These are phyloP conservation scores for Leccinellum albellum DNA, from an alignment of 768 basidiomycete species.

Conservation along the genomic window DNA sequence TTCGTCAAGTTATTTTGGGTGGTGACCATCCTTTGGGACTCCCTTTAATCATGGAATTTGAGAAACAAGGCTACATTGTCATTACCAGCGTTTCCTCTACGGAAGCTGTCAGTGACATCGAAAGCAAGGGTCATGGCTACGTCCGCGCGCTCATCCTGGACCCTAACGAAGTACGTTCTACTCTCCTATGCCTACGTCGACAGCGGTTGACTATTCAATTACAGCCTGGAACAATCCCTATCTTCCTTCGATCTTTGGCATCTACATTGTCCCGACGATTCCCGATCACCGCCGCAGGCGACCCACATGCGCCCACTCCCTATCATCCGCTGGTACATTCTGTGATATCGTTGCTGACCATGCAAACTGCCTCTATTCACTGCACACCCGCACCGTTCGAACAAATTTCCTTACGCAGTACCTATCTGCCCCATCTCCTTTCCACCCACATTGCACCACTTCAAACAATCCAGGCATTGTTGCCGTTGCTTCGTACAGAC, in stretches of 20 bases:
- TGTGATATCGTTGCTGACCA: constrained; percentile 70
- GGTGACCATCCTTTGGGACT: constrained; percentile 71
- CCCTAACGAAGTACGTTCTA: constrained; percentile 58
- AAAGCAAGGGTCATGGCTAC: constrained; percentile 66
- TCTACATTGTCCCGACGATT: constrained; percentile 80
- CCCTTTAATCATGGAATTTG: constrained; percentile 70
- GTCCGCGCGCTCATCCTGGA: constrained; percentile 80
- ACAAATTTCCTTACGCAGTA: constrained; percentile 56
- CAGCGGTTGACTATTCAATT: constrained; percentile 5
- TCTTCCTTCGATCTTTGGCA: constrained; percentile 77
- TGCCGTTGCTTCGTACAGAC: constrained; percentile 73
- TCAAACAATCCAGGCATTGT: constrained; percentile 68
- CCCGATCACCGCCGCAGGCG: constrained; percentile 73
- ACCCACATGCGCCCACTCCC: constrained; percentile 69
- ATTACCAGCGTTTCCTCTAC: constrained; percentile 73
- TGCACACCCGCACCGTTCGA: constrained; percentile 60
- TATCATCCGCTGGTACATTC: constrained; percentile 72
- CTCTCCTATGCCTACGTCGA: neutral
- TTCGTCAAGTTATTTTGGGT: constrained; percentile 65
- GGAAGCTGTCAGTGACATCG: constrained; percentile 61
- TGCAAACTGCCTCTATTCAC: constrained; percentile 39
- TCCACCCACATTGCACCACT: constrained; percentile 76
- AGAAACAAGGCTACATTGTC: constrained; percentile 78
- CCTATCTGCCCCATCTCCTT: constrained; percentile 68
- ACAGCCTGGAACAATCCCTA: constrained; percentile 66